These are phyloP conservation scores for Taxawa tesnikishii DNA, from an alignment of 2,329 filamentous ascomycete species.

Conservation along the genomic window DNA sequence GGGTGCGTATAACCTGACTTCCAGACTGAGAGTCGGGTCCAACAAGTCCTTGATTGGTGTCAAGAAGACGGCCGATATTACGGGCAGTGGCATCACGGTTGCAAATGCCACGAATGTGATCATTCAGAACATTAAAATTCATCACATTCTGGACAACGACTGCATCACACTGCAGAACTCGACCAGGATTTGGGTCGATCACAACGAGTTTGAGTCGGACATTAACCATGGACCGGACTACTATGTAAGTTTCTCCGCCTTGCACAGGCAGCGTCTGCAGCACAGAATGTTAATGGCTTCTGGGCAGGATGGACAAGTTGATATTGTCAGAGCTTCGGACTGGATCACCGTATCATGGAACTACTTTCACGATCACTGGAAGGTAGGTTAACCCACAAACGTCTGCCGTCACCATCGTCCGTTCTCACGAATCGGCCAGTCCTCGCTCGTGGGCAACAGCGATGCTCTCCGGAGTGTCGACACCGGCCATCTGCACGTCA, in stretches of 20 bases:
- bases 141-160: constrained; percentile 27
- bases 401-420: not conserved
- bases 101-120: constrained; percentile 27
- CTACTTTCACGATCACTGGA: constrained; percentile 39
- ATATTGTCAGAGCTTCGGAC: constrained; percentile 32
- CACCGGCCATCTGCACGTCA: constrained; percentile 32
- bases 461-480: constrained; percentile 28
- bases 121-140: constrained; percentile 25
- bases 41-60: constrained; percentile 33
- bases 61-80: constrained; percentile 23
- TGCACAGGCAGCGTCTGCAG: no score
- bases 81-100: constrained; percentile 24
- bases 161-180: constrained; percentile 32
- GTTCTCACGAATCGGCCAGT: constrained; percentile 2
- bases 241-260: no score
- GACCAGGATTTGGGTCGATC: constrained; percentile 36
- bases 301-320: constrained; percentile 33
- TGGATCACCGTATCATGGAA: constrained; percentile 37
- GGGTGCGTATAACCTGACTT: constrained; percentile 28
- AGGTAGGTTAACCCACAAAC: constrained; percentile 4
- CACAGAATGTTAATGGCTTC: no score
- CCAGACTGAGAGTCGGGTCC: constrained; percentile 31
- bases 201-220: constrained; percentile 35
- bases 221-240: constrained; percentile 16
- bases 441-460: constrained; percentile 31